Evolutionary conservation across 306 rosid species (phyloP).

Genomic region (Cercis canadensis): DNA sequence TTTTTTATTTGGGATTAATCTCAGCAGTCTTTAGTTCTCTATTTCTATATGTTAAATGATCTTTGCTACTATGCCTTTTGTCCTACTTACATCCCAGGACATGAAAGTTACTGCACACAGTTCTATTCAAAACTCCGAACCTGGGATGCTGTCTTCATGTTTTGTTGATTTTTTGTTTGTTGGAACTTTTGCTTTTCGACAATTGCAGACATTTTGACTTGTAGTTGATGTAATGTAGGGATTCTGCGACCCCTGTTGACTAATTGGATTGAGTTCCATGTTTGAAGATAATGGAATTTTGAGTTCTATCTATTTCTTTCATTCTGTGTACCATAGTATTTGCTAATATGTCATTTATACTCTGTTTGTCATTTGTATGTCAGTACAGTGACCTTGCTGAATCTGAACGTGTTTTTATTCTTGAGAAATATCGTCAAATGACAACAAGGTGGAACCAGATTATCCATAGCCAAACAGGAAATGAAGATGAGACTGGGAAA

Average conservation of each 20-base stretch:
- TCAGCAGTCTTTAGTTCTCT: too few species aligned
- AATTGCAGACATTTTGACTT: background rate
- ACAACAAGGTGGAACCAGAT: constrained; percentile 60
- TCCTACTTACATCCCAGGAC: background rate
- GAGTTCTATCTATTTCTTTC: background rate
- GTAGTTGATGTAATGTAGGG: background rate
- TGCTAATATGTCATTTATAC: constrained; percentile 18
- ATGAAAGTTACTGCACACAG: background rate
- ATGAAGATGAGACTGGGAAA: constrained; percentile 54
- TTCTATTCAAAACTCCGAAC: background rate
- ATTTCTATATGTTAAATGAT: background rate
- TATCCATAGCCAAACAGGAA: constrained; percentile 47
- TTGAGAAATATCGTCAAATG: constrained; percentile 71
- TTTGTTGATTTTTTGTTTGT: background rate
- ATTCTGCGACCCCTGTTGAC: constrained; percentile 1
- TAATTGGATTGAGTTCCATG: background rate
- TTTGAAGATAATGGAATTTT: constrained; percentile 7
- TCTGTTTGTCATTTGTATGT: constrained; percentile 27
- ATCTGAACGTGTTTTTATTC: constrained; percentile 62
- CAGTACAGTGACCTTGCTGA: constrained; percentile 96
- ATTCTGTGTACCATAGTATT: background rate
- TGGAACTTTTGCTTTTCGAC: background rate
- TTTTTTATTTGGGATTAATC: background rate
- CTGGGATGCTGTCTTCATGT: background rate
- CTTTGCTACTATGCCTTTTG: background rate